These are phyloP conservation scores for Ogataea kodamae DNA, from an alignment of 805 yeast species.

Conservation along the genomic window DNA sequence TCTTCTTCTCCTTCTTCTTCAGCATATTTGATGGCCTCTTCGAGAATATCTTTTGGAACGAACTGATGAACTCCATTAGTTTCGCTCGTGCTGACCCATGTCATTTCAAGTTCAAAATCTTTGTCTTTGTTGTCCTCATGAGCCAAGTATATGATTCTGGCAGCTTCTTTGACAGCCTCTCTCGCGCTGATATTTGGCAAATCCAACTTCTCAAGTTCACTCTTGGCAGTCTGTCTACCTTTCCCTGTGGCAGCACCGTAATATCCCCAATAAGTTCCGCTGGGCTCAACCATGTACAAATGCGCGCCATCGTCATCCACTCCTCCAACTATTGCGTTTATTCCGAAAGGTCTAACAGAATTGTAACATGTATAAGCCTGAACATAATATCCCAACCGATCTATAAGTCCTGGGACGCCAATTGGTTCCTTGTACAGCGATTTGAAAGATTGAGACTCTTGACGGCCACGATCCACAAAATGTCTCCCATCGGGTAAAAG, in stretches of 20 bases:
- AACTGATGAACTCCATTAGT: constrained; percentile 77
- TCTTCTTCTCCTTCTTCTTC: constrained; percentile 75
- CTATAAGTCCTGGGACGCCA: constrained; percentile 77
- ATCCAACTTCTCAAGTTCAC: constrained; percentile 89
- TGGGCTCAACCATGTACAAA: constrained; percentile 94
- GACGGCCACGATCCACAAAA: constrained; percentile 86
- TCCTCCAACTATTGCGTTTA: constrained; percentile 90
- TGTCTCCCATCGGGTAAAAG: constrained; percentile 95
- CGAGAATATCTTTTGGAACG: constrained; percentile 74
- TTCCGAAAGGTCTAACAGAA: constrained; percentile 97
- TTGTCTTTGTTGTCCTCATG: constrained; percentile 98
- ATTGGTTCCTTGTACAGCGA: constrained; percentile 72
- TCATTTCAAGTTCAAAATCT: constrained; percentile 90
- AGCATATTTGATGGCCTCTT: constrained; percentile 82
- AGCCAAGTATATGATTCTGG: constrained; percentile 86
- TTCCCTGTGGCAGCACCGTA: constrained; percentile 97
- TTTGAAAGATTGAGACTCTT: constrained; percentile 80
- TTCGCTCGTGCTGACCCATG: constrained; percentile 78
- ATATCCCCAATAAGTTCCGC: constrained; percentile 97
- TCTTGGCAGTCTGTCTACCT: constrained; percentile 97
- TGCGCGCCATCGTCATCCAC: constrained; percentile 82
- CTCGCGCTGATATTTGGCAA: constrained; percentile 61
- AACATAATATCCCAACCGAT: constrained; percentile 83
- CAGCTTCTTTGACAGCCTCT: constrained; percentile 92
- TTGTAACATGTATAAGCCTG: constrained; percentile 95